Conservation (phyloP, 2,329 filamentous ascomycete genomes). For the Ophiostoma sp. region DNA sequence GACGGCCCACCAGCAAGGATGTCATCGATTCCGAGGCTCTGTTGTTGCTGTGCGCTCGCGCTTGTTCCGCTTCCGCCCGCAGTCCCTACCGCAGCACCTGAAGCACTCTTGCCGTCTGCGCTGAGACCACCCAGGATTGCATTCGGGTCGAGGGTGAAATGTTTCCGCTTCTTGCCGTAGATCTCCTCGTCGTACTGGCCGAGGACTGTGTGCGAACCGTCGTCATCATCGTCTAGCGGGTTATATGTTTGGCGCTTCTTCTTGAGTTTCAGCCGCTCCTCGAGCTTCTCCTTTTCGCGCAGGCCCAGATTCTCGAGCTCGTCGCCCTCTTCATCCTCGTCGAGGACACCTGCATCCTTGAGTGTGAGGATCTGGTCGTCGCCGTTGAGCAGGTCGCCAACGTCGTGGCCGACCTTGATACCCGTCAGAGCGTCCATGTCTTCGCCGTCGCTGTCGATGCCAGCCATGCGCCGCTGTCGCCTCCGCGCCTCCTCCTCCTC, state of each 20-base stretch:
- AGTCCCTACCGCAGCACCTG: neutral
- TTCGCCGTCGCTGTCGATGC: constrained; percentile 57
- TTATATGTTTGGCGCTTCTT: constrained; percentile 89
- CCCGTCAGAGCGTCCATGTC: constrained; percentile 76
- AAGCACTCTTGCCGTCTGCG: constrained; percentile 37
- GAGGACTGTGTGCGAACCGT: constrained; percentile 63
- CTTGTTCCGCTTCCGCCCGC: neutral
- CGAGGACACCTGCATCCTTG: constrained; percentile 84
- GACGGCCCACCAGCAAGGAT: constrained; percentile 59
- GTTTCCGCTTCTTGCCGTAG: constrained; percentile 78
- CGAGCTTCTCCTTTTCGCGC: constrained; percentile 64
- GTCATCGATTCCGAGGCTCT: constrained; percentile 55
- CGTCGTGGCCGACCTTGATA: constrained; percentile 85
- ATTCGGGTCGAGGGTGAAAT: constrained; percentile 77
- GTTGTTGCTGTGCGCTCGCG: neutral
- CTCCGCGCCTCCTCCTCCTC: constrained; percentile 64
- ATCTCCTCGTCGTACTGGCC: constrained; percentile 96
- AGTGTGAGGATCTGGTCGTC: constrained; percentile 87
- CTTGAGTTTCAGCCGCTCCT: constrained; percentile 75
- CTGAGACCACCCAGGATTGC: constrained; percentile 59
- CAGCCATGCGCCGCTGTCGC: constrained; percentile 46
- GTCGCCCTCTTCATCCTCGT: constrained; percentile 80
- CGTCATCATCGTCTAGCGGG: constrained; percentile 60
- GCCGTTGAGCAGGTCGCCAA: constrained; percentile 71
- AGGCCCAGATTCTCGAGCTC: constrained; percentile 76